Evolutionary conservation across 371 early-diverging fungal genomes (phyloP).

Genomic region (Mortierella sp.): DNA sequence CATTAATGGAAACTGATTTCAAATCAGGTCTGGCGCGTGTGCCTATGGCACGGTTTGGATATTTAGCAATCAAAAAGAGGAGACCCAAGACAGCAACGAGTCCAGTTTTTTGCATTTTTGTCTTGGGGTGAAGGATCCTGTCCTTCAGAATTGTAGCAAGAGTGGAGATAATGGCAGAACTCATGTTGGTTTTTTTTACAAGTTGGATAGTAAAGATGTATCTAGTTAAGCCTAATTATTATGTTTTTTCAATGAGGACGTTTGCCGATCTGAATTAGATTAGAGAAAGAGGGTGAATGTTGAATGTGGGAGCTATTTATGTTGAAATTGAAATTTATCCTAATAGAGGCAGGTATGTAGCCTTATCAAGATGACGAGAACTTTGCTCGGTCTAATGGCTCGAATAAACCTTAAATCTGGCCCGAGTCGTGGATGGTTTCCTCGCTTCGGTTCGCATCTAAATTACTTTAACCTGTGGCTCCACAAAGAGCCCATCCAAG

Average conservation of each 20-base stretch:
- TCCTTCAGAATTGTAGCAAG: conserved; percentile 34
- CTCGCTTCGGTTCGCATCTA: conserved; percentile 30
- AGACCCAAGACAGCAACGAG: conserved; percentile 35
- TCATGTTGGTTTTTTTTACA: conserved; percentile 2
- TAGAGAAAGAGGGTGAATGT: no score
- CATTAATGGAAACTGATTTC: conserved; percentile 20
- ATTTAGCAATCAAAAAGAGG: conserved; percentile 36
- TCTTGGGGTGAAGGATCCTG: conserved; percentile 33
- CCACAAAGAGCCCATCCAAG: not conserved
- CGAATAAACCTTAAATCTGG: conserved; percentile 17
- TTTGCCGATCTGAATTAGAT: no score
- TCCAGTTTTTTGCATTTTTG: conserved; percentile 33
- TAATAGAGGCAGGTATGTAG: no score
- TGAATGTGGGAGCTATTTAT: no score
- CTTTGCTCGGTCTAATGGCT: not conserved
- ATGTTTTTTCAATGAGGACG: no score
- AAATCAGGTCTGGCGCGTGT: conserved; percentile 48
- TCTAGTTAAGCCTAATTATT: not conserved
- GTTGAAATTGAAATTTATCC: no score
- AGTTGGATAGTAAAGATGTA: not conserved
- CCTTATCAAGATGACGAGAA: no score
- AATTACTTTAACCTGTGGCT: not conserved
- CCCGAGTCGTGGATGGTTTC: not conserved
- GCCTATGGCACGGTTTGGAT: conserved; percentile 56
- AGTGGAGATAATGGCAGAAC: conserved; percentile 22